Percentiles rank a stretch among this genome's conserved stretches.
These are phyloP conservation scores for Pythium chondricola DNA, from an alignment of 352 stramenopile genomes.

Conservation along the genomic window DNA sequence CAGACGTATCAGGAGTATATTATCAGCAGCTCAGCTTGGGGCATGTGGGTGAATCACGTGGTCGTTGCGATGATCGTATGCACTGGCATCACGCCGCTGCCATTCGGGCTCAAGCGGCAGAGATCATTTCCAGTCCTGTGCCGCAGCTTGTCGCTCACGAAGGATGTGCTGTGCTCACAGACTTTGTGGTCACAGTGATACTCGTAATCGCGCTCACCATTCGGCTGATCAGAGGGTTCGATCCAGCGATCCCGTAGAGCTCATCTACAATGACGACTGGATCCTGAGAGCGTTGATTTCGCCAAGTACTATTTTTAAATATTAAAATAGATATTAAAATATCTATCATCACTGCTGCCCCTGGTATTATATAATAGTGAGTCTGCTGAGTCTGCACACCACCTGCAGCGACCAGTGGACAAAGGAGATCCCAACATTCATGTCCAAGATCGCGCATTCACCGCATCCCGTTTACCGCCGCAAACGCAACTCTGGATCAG, in stretches of 20 bases:
- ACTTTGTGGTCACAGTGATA: neutral
- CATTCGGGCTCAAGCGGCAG: neutral
- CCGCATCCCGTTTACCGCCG: too few relatives aligned
- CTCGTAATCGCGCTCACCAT: neutral
- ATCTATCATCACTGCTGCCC: constrained; percentile 5
- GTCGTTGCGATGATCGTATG: neutral
- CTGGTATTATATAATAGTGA: too few relatives aligned
- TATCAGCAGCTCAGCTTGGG: neutral
- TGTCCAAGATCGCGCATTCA: too few relatives aligned
- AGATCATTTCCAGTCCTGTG: neutral
- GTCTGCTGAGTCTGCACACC: too few relatives aligned
- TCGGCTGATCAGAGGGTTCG: neutral
- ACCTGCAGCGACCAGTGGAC: too few relatives aligned
- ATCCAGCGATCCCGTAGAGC: neutral
- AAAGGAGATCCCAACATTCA: too few relatives aligned
- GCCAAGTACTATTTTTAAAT: too few relatives aligned
- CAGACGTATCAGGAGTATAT: constrained; percentile 5
- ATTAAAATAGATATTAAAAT: too few relatives aligned
- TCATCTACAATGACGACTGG: constrained; percentile 6
- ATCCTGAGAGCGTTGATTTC: neutral
- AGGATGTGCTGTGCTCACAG: neutral
- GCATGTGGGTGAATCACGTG: constrained; percentile 1
- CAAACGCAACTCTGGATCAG: too few relatives aligned
- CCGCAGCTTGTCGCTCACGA: neutral
- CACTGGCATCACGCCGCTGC: neutral